phyloP scores from a whole-genome alignment of 352 stramenopile genomes.

The Peronospora belbahrii region DNA sequence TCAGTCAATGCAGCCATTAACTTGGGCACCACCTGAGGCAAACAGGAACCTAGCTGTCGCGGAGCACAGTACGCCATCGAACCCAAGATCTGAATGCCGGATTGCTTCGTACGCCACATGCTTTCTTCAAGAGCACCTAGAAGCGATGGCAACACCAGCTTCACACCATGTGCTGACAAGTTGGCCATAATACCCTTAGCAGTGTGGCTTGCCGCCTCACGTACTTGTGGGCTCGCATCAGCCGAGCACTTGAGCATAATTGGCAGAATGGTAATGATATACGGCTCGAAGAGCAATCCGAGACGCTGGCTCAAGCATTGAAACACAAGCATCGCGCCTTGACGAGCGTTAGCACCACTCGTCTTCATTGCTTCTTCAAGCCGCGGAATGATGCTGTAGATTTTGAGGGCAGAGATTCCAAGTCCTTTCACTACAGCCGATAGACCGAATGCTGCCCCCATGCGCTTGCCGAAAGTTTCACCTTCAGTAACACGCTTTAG shows the following conservation, averaged over 20 bases:
- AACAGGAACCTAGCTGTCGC: constrained; percentile 95
- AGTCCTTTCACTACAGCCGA: constrained; percentile 98
- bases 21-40: constrained; percentile 98
- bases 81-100: constrained; percentile 95
- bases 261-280: constrained; percentile 98
- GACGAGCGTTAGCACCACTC: constrained; percentile 66
- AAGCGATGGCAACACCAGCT: constrained; percentile 97
- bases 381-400: constrained; percentile 94
- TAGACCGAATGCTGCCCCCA: constrained; percentile 95
- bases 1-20: constrained; percentile 96
- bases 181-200: constrained; percentile 98
- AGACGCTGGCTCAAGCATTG: constrained; percentile 94
- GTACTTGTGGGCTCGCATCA: constrained; percentile 93
- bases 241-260: constrained; percentile 97
- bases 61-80: constrained; percentile 97
- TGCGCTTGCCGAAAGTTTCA: constrained; percentile 83
- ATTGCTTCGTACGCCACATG: constrained; percentile 97
- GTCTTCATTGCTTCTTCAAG: constrained; percentile 80
- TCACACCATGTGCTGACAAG: constrained; percentile 97
- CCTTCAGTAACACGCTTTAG: constrained; percentile 60
- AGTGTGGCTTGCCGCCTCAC: constrained; percentile 91
- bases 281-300: constrained; percentile 96
- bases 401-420: constrained; percentile 96
- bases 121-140: constrained; percentile 91
- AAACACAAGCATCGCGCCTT: constrained; percentile 95